phyloP scores from a whole-genome alignment of 495 filamentous ascomycete genomes.

The Hypoxylon lienhwacheense region DNA sequence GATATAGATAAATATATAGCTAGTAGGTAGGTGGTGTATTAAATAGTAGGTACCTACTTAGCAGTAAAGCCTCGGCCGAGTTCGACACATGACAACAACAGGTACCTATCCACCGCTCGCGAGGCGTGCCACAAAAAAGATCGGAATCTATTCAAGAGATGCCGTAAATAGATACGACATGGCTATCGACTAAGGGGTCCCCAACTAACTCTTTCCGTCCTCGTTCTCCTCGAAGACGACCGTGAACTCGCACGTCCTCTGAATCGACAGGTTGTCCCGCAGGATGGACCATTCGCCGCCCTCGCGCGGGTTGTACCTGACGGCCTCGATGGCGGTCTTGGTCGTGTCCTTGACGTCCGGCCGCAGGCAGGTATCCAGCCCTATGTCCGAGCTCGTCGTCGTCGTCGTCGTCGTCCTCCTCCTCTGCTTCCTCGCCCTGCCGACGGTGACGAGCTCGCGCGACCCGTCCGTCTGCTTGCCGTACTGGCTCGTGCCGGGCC shows the following conservation, averaged over 20 bases:
- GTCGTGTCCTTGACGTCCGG: conserved; percentile 8
- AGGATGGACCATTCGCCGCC: conserved; percentile 13
- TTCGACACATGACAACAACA: too few relatives aligned
- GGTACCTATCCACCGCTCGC: too few relatives aligned
- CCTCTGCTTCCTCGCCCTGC: conserved; percentile 1
- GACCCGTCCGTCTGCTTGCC: conserved; percentile 10
- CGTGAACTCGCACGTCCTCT: conserved; percentile 14
- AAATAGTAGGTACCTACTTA: too few relatives aligned
- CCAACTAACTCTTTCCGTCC: background rate
- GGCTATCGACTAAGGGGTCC: too few relatives aligned
- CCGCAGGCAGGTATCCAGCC: conserved; percentile 7
- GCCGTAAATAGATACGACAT: too few relatives aligned
- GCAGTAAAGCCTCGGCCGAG: conserved; percentile 2
- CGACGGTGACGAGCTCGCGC: conserved; percentile 7
- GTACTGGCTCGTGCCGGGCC: conserved; percentile 1
- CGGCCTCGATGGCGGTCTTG: conserved; percentile 5
- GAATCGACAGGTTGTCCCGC: conserved; percentile 2
- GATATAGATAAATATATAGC: too few relatives aligned
- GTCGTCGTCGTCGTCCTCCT: background rate
- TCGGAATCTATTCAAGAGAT: too few relatives aligned
- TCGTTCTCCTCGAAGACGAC: conserved; percentile 10
- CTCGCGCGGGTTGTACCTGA: background rate
- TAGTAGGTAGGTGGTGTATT: too few relatives aligned
- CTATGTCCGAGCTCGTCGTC: conserved; percentile 2
- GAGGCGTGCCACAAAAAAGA: too few relatives aligned